Evolutionary conservation across 768 basidiomycete species (phyloP), one percentile per base, ranked within the genome.

Genomic region (Strobilomyces confusus): DNA sequence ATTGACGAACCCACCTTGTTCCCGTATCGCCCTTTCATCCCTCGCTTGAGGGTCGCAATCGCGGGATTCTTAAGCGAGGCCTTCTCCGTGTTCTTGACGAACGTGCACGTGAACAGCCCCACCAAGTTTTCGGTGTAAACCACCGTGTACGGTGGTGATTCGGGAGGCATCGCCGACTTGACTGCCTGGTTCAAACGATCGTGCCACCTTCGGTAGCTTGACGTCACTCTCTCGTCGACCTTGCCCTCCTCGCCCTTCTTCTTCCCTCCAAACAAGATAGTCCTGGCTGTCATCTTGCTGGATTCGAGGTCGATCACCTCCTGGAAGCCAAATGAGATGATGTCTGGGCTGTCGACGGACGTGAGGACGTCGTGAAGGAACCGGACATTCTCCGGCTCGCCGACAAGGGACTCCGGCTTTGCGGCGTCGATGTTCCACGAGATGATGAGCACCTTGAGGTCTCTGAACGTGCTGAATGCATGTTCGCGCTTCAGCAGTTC

Each of bases 221-320:
- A 79, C 4, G 93, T 89, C 48, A 99, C 87, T 64, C 87, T 89
- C 60, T 94, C 90, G 15, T 88, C 86, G 8, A 71, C 63, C 50
- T 69, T 70, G 38, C 77, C 70, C 5, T 77, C 78, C 33, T 82
- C 80, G 15, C 73, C 68, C 54, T 80, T 83, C 72, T 86, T 90
- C 58, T 84, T 81, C 15, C 78, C 76, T 7, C 87, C 87, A 6
- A 95, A 77, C 0, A 99, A 65, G 25, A 98, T 84, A 19, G 87
- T 92, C 72, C 97, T 95, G 62, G 95, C 95, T 1, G 88, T 86
- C 76, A 98, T 85, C 72, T 86, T 92, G 56, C 92, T 84, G 58
- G 83, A 86, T 60, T 97, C 94, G n/a, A 99, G 80, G 65, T 97
- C 93, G 55, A 99, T 92, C 36, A 98, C 80, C 71, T 98, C 95